Base-by-base conservation (phyloP, 768 basidiomycete genomes). In the Termitomyces sp. region DNA sequence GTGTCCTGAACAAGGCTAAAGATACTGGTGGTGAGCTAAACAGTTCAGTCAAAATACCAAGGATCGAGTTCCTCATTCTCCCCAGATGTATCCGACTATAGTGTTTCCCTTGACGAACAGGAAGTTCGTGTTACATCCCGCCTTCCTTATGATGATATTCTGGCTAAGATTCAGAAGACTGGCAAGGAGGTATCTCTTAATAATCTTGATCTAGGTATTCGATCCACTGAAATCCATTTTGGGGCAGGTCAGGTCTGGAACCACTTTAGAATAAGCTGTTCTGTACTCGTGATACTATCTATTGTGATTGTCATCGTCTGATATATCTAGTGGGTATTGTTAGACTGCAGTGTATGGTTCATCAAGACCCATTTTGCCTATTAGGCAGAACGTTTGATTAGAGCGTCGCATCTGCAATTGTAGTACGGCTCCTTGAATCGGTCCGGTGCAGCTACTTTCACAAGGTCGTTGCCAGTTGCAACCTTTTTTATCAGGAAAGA, bases 91-190 rank as follows among this genome's bases (percentile, higher is more conserved):
- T 69, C 77, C 20, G 75, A 76, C 2, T 94, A 79, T 76, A 71
- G 77, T 4, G 87, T 95, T 65, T 78, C 69, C 68, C 82, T 94
- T 39, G 86, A 84, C 33, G 84, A 76, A 42, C 91, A 95, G 71
- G 82, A 84, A 69, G 94, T 95, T 58, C 56, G 84, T 56, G 92
- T 96, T 52, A 86, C 72, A 11, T 85, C 85, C 12, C 72, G 76
- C 2, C 77, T 84, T 11, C 67, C 81, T 18, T 91, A 90, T 71
- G 90, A 92, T 0, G 78, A 79, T 3, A 77, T 94, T 50, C 74
- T 84, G 13, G 86, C 77, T 56, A 90, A 81, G 79, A 92, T 96
- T 70, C 84, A 85, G 81, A 96, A 94, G 84, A 96, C 94, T 11
- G 94, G 94, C 65, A 95, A 95, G 76, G 83, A 91, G 88, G 93